phyloP scores from a whole-genome alignment of 2,329 filamentous ascomycete species.

The Orbilia brochopaga region DNA sequence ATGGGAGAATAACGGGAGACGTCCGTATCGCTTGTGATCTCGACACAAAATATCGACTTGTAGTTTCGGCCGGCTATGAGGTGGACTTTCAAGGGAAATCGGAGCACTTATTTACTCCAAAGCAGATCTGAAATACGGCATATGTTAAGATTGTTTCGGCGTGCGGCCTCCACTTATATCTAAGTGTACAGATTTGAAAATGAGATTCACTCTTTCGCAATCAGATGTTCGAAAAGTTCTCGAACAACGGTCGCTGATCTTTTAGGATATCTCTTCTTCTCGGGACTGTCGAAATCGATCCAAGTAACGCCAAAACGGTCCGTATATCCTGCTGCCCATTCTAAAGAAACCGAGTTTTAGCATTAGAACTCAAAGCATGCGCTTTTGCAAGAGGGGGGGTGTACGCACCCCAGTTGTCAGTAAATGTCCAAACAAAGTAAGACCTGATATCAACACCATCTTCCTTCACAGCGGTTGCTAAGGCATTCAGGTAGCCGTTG shows the following conservation, averaged over 20 bases:
- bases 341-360: conserved; percentile 18
- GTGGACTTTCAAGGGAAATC: conserved; percentile 21
- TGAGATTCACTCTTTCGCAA: conserved; percentile 45
- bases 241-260: conserved; percentile 56
- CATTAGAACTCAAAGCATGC: neutral
- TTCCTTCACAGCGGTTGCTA: conserved; percentile 58
- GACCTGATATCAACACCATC: conserved; percentile 58
- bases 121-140: conserved; percentile 21
- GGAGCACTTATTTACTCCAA: conserved; percentile 13
- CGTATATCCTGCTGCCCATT: conserved; percentile 60
- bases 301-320: conserved; percentile 60
- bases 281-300: conserved; percentile 59
- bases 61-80: conserved; percentile 30
- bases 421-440: conserved; percentile 60
- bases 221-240: conserved; percentile 56
- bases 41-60: conserved; percentile 6
- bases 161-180: conserved; percentile 9
- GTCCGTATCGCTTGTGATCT: conserved; percentile 14
- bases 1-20: conserved; percentile 51
- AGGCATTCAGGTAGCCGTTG: conserved; percentile 58
- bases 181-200: neutral
- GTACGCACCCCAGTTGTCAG: conserved; percentile 58
- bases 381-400: neutral
- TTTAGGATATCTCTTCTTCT: conserved; percentile 59
- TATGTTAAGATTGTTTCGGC: no score